Conservation (phyloP, 257 asterid species). For the Fraxinus pennsylvanica region DNA sequence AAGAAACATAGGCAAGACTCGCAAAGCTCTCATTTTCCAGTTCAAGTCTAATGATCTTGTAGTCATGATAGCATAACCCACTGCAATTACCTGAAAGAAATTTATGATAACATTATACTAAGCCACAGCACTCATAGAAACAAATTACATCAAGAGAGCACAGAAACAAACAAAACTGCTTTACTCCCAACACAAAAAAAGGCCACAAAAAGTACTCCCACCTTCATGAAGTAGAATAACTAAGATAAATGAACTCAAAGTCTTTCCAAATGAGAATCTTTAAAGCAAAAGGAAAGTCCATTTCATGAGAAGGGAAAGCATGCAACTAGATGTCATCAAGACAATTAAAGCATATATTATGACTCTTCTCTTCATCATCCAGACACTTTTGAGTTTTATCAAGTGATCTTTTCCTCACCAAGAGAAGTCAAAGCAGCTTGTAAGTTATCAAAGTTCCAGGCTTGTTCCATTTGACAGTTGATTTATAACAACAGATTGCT, state of each 20-base stretch:
- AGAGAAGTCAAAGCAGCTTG: neutral
- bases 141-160: neutral
- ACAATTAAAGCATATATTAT: neutral
- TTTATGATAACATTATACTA: neutral
- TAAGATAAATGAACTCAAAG: no score
- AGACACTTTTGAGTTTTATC: neutral
- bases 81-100: constrained; percentile 73
- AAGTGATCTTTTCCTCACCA: neutral
- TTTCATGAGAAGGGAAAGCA: no score
- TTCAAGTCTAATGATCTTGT: constrained; percentile 70
- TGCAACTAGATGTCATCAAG: no score
- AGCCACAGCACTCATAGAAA: constrained; percentile 10
- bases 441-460: neutral
- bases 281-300: neutral
- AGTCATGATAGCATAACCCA: constrained; percentile 78
- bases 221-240: no score
- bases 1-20: constrained; percentile 85
- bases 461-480: neutral
- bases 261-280: neutral
- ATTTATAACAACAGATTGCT: neutral
- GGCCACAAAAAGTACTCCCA: no score
- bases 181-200: neutral
- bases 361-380: neutral
- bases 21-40: constrained; percentile 84
- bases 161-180: neutral